Base-by-base conservation (phyloP, 768 basidiomycete genomes). In the Naganishia kalamii region DNA sequence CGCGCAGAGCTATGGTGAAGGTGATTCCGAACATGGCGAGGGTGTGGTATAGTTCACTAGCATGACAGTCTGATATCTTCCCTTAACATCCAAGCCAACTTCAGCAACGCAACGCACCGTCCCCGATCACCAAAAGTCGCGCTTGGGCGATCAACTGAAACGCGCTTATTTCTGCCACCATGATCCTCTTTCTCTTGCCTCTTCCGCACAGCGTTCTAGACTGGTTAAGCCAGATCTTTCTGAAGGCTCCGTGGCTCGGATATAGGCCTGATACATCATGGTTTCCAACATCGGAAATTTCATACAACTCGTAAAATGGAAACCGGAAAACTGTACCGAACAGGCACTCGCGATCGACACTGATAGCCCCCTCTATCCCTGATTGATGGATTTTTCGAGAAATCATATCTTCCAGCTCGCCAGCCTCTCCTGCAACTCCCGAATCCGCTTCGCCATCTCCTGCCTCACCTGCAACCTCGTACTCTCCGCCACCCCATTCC, bases 381-480 rank as follows among this genome's bases (percentile, higher is more conserved):
- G 19, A 29, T 13, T 29, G 7, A 49, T 30, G 12, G 4, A 25
- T 23, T 4, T 10, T 48, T 27, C 47, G 23, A 48, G 29, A 48
- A 15, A 32, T 52, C 33, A 52, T 52, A 57, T 57, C 54, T 57
- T 57, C 54, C 62, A 68, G 62, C 66, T 68, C 6, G 62, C 50
- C 32, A 68, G 37, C 41, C 66, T 35, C 25, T 62, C 66, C 46
- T 57, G 62, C n/a, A 68, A 43, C 51, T 63, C 66, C 52, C 37
- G 30, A 29, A 68, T 54, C 62, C 62, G 57, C 60, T 67, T 72
- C 69, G 73, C 76, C 68, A 78, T 66, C 72, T 75, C 73, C 67
- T 74, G 78, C 77, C 82, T 82, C 63, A 82, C 82, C 72, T 71
- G 68, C 70, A 70, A 74, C 69, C 66, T 67, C 44, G 71, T 70